A percentile compares a stretch with the other conserved stretches of the same genome.
These are phyloP conservation scores for Backusella morwellensis DNA, from an alignment of 192 early-diverging fungal species.

Conservation along the genomic window DNA sequence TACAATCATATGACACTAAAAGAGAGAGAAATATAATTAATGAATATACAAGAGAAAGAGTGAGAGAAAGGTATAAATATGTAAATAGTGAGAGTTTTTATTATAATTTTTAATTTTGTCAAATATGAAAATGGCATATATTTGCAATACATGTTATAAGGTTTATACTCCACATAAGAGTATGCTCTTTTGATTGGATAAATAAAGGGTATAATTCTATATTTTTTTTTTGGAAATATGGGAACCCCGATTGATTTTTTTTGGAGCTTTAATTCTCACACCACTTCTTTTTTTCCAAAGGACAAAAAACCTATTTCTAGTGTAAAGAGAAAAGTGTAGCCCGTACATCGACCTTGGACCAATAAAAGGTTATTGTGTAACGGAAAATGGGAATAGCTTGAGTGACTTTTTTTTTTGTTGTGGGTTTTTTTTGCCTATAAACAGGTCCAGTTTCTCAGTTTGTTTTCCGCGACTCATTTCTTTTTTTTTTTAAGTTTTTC, in stretches of 20 bases:
- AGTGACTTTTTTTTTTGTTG: not conserved
- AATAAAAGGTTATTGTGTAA: not conserved
- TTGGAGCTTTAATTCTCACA: constrained; percentile 7
- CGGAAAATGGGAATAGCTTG: not conserved
- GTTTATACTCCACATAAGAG: not conserved
- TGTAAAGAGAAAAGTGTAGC: not conserved
- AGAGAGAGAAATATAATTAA: not conserved
- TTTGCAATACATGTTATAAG: not conserved
- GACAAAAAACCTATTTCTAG: not conserved
- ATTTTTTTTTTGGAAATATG: not conserved
- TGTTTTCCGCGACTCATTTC: not conserved
- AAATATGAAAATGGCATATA: not conserved
- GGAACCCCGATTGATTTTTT: not conserved
- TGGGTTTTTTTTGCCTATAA: not conserved
- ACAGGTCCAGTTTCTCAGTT: not conserved
- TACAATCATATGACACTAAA: not conserved
- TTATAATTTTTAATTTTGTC: not conserved
- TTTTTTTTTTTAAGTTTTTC: constrained; percentile 4
- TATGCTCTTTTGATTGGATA: not conserved
- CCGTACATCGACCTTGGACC: not conserved
- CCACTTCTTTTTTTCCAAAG: constrained; percentile 1
- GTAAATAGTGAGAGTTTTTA: not conserved
- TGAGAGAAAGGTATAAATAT: not conserved
- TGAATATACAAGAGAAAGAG: not conserved
- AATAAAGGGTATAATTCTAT: not conserved